Conservation (phyloP, 495 filamentous ascomycete species). For the Poronia punctata region DNA sequence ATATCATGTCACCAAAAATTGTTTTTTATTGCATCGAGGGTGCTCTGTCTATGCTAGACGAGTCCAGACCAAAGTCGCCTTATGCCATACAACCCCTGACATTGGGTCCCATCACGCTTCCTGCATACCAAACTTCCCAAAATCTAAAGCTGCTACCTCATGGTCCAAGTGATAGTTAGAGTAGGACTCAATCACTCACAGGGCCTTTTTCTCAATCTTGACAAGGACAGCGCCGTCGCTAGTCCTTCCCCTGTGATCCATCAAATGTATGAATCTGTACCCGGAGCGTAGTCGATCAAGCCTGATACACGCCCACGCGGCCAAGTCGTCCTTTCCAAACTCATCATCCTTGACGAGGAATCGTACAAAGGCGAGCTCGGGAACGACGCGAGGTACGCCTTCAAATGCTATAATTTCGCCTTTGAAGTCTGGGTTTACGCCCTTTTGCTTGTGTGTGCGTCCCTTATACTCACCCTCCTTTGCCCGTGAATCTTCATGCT, state of each 20-base stretch:
- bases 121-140: not conserved
- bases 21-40: too few species aligned
- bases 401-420: constrained; percentile 56
- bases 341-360: constrained; percentile 84
- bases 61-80: too few species aligned
- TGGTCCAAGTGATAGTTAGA: too few species aligned
- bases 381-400: constrained; percentile 56
- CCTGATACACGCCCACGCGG: constrained; percentile 82
- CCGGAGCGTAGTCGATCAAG: constrained; percentile 72
- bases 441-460: constrained; percentile 53
- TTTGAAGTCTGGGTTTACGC: constrained; percentile 63
- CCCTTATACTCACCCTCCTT: constrained; percentile 63
- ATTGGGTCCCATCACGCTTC: too few species aligned
- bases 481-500: constrained; percentile 21
- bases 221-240: constrained; percentile 63
- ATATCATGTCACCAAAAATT: too few species aligned
- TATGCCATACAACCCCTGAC: too few species aligned
- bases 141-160: not conserved
- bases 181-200: too few species aligned
- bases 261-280: constrained; percentile 67
- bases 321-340: constrained; percentile 64
- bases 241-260: constrained; percentile 54
- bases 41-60: too few species aligned
- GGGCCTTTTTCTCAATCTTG: constrained; percentile 54
- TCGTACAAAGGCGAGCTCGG: constrained; percentile 74